Evolutionary conservation across 225 moss, liverwort and hornwort genomes (phyloP), one percentile per base, ranked within the genome.

Genomic region (Antitrichia curtipendula): DNA sequence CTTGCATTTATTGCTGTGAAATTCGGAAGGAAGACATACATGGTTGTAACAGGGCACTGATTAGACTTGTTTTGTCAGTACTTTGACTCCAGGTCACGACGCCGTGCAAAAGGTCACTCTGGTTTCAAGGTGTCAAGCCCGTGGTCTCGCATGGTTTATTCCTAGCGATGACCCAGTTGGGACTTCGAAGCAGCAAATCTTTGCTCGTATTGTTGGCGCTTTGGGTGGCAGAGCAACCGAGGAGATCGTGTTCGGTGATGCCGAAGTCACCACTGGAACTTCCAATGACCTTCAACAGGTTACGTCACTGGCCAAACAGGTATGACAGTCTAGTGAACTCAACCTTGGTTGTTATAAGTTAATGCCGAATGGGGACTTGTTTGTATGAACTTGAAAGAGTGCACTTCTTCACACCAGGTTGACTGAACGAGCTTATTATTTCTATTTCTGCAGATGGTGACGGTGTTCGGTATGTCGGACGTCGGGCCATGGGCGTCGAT

Each of bases 381-480:
- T 78, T 36, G 18, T 28, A 40, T 16, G 11, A 38, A 38, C 12
- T 57, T n/a, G 57, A 57, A 78, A 16, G 57, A 27, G 38, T 78
- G 57, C 45, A 16, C 25, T 81, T 66, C 21, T 77, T 25, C 24
- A 54, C 52, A 28, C 12, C 23, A 40, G 65, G 47, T 12, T 45
- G 16, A 60, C 28, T 50, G 85, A 82, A 63, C 19, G 63, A 43
- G 10, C 40, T 79, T 63, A 45, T 54, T 50, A 27, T 83, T 29
- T 83, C 20, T 28, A 20, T 38, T 72, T 47, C 8, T 61, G 86
- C 95, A 98, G 96, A 97, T 98, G 96, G 97, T 98, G 12, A 96
- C 98, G 13, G 97, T 95, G n/a, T 98, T 97, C 83, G 97, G 98
- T 11, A 98, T 98, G 98, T 95, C 98, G 16, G 96, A 97, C 71